phyloP scores from a whole-genome alignment of 2,329 filamentous ascomycete species.

The Verticillium nubilum region DNA sequence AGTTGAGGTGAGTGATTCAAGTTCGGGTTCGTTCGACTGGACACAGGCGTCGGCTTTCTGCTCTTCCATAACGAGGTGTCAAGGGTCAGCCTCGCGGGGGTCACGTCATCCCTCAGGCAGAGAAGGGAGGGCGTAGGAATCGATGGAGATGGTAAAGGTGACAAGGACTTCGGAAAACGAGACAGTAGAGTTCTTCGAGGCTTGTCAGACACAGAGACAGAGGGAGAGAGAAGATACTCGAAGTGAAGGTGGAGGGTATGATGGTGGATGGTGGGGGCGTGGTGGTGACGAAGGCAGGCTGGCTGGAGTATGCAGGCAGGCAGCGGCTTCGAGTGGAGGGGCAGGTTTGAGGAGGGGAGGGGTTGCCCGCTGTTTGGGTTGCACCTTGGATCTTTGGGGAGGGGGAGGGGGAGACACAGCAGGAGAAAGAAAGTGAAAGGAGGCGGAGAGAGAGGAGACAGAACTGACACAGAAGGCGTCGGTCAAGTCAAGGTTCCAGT shows the following conservation, averaged over 20 bases:
- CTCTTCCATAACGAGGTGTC: constrained; percentile 48
- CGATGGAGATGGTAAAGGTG: neutral
- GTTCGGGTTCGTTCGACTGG: constrained; percentile 3
- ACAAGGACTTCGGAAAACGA: neutral
- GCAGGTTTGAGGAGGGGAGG: neutral
- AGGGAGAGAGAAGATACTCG: neutral
- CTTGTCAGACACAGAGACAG: neutral
- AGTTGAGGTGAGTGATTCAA: constrained; percentile 17
- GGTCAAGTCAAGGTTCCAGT: neutral
- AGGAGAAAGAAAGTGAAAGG: neutral
- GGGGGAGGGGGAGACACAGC: neutral
- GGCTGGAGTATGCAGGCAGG: neutral
- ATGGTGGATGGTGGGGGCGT: neutral
- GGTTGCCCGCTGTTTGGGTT: neutral
- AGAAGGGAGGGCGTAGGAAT: neutral
- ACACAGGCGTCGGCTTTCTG: constrained; percentile 18
- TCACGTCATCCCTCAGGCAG: constrained; percentile 28
- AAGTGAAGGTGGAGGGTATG: constrained; percentile 4
- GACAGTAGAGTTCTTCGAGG: neutral
- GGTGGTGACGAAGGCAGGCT: constrained; percentile 1
- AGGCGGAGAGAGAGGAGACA: neutral
- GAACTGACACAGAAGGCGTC: constrained; percentile 5
- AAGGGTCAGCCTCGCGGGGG: constrained; percentile 23
- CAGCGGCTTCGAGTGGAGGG: neutral
- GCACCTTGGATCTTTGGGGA: neutral